These are phyloP conservation scores for Kurtzmaniella fragi DNA, from an alignment of 805 yeast species.

Conservation along the genomic window DNA sequence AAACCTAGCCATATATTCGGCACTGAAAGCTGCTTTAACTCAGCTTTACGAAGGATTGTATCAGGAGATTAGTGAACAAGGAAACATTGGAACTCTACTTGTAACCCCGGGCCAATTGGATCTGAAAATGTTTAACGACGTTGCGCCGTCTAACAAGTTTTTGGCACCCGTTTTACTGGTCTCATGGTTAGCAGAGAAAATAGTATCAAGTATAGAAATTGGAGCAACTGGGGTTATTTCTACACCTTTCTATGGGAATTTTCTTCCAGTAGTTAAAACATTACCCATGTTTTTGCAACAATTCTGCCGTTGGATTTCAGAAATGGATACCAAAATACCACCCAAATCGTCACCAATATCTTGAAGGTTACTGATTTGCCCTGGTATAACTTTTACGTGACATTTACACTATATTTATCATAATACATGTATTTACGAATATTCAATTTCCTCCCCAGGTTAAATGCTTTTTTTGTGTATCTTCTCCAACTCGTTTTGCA, in stretches of 20 bases:
- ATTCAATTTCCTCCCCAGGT: not conserved
- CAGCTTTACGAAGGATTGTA: slow-evolving; percentile 42
- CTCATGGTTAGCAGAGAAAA: slow-evolving; percentile 27
- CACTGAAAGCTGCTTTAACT: slow-evolving; percentile 43
- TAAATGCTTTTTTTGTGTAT: slow-evolving; percentile 9
- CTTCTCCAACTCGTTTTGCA: slow-evolving; percentile 14
- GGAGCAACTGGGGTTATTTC: slow-evolving; percentile 41
- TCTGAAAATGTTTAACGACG: slow-evolving; percentile 45
- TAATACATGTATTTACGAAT: not conserved
- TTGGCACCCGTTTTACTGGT: slow-evolving; percentile 46
- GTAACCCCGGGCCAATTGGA: slow-evolving; percentile 50
- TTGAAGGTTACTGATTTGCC: too few relatives aligned
- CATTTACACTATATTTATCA: too few relatives aligned
- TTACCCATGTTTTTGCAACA: slow-evolving; percentile 38
- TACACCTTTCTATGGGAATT: slow-evolving; percentile 44
- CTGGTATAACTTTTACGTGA: too few relatives aligned
- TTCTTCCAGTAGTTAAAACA: slow-evolving; percentile 37
- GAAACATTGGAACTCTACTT: slow-evolving; percentile 28
- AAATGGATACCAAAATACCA: slow-evolving; percentile 32
- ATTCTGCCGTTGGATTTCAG: slow-evolving; percentile 28
- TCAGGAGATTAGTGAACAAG: slow-evolving; percentile 26
- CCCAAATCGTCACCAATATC: not conserved
- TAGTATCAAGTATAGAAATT: slow-evolving; percentile 23
- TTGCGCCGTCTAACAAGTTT: slow-evolving; percentile 33
- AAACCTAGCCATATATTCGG: slow-evolving; percentile 43